Conservation (phyloP, 768 basidiomycete genomes). For the Dioszegia hungarica region DNA sequence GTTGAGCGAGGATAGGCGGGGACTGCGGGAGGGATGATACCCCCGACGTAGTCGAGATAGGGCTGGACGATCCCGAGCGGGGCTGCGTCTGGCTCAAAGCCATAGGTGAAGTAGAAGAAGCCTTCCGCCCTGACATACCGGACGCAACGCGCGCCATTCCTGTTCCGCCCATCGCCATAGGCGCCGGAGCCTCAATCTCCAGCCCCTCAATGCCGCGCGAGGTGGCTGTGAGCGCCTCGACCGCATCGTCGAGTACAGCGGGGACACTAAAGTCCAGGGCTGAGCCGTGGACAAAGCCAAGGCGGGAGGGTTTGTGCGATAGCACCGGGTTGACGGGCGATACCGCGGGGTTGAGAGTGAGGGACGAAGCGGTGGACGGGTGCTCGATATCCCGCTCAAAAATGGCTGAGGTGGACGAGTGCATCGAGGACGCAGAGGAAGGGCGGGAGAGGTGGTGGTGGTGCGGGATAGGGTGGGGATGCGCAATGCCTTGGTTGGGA, state of each 20-base stretch:
- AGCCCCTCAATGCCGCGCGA: conserved; percentile 21
- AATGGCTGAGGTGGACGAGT: conserved; percentile 81
- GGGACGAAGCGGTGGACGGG: conserved; percentile 7
- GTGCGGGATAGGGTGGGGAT: conserved; percentile 13
- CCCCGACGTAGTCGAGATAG: conserved; percentile 22
- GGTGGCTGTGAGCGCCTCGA: conserved; percentile 57
- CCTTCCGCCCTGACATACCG: conserved; percentile 1
- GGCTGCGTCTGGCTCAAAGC: not conserved
- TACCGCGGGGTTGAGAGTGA: conserved; percentile 6
- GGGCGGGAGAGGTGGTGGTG: conserved; percentile 41
- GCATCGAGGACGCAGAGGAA: conserved; percentile 44
- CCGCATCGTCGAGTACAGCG: conserved; percentile 77
- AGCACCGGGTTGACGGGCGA: conserved; percentile 29
- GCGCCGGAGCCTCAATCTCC: conserved; percentile 43
- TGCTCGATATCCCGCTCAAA: conserved; percentile 84
- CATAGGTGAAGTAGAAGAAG: not conserved
- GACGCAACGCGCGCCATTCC: not conserved
- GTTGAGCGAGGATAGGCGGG: conserved; percentile 33
- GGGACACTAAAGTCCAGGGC: conserved; percentile 62
- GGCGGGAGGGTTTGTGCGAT: conserved; percentile 36
- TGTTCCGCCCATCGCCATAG: not conserved
- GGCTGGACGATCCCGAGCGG: conserved; percentile 27
- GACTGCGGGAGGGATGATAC: conserved; percentile 22
- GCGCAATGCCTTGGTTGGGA: conserved; percentile 12
- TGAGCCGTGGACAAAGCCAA: conserved; percentile 54